These are phyloP conservation scores for Thinopyrum elongatum DNA, from an alignment of 176 grass and related monocot species.

Conservation along the genomic window DNA sequence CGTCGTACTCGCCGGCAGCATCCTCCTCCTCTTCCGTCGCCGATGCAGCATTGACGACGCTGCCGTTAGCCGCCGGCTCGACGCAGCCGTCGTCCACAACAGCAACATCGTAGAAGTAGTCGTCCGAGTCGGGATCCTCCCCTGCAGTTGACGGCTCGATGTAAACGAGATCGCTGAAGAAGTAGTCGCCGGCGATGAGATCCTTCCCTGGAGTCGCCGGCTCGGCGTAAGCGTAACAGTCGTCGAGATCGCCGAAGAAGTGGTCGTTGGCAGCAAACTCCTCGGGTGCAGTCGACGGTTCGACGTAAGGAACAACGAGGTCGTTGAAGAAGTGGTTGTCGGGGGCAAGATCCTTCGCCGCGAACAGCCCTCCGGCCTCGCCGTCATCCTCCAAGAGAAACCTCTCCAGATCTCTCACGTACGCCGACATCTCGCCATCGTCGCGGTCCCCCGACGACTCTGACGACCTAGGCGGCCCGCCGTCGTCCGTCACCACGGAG, in stretches of 20 bases:
- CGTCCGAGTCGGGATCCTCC: too few species aligned
- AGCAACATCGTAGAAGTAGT: not conserved
- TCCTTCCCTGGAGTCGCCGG: too few species aligned
- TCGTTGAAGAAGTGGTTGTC: not conserved
- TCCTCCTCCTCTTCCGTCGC: not conserved
- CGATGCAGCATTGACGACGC: not conserved
- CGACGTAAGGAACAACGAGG: too few species aligned
- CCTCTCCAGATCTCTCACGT: constrained; percentile 21
- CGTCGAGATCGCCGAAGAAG: not conserved
- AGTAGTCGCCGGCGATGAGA: not conserved
- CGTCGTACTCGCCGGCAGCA: not conserved
- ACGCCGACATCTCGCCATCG: not conserved
- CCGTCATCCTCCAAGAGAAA: not conserved
- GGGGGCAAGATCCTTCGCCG: not conserved
- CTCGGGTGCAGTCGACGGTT: too few species aligned
- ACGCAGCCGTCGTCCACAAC: not conserved
- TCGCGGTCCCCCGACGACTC: not conserved
- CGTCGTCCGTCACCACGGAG: not conserved
- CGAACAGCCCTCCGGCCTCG: not conserved
- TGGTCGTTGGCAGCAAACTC: too few species aligned
- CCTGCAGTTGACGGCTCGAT: too few species aligned
- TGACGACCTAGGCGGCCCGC: not conserved
- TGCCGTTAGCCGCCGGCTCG: not conserved
- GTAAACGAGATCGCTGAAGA: not conserved
- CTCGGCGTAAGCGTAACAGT: too few species aligned